These are phyloP conservation scores for Halophytophthora batemanensis DNA, from an alignment of 352 stramenopile genomes.

Conservation along the genomic window DNA sequence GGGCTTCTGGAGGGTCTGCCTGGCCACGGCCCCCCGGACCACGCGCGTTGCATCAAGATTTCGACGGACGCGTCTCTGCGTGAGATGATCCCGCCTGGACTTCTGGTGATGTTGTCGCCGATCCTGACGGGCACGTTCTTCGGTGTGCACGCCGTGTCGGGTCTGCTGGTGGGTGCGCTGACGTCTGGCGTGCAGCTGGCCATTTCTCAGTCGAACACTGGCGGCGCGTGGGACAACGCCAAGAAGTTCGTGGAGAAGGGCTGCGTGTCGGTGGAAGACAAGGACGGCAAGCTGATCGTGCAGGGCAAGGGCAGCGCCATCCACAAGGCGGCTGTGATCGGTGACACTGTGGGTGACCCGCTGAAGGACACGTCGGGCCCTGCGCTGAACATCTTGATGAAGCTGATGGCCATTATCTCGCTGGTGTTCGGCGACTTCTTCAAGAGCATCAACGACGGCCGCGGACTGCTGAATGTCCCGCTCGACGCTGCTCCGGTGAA, in stretches of 20 bases:
- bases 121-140: conserved; percentile 98
- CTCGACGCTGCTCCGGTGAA: conserved; percentile 21
- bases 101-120: conserved; percentile 98
- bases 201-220: conserved; percentile 99
- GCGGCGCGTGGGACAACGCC: conserved; percentile 99
- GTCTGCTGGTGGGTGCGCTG: conserved; percentile 95
- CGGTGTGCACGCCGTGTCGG: conserved; percentile 96
- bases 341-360: conserved; percentile 99
- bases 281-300: conserved; percentile 89
- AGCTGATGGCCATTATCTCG: conserved; percentile 99
- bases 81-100: conserved; percentile 98
- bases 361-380: conserved; percentile 99
- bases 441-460: conserved; percentile 96
- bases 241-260: conserved; percentile 99
- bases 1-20: conserved; percentile 94
- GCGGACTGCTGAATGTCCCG: conserved; percentile 91
- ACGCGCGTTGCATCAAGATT: conserved; percentile 97
- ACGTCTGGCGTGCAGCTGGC: conserved; percentile 97
- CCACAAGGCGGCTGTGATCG: conserved; percentile 97
- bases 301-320: conserved; percentile 96
- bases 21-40: conserved; percentile 81
- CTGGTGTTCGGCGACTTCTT: conserved; percentile 99
- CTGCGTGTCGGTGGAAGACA: conserved; percentile 87
- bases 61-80: conserved; percentile 97
- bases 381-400: conserved; percentile 99